phyloP scores from a whole-genome alignment of 176 grass and related monocot species.

The Otatea glauca region DNA sequence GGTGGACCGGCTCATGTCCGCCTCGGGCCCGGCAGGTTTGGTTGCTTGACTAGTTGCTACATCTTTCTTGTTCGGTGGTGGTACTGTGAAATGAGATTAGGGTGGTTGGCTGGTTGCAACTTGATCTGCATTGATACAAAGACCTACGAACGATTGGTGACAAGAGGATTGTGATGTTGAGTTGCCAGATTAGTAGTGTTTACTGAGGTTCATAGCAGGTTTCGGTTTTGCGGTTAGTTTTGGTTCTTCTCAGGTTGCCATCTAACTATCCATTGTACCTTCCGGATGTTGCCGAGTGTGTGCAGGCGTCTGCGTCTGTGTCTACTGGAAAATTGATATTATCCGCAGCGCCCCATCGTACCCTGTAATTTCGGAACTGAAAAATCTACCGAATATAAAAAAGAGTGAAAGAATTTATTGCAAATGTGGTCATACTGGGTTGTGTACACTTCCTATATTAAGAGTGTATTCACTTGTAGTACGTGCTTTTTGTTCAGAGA shows the following conservation, averaged over 20 bases:
- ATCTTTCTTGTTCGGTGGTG: conserved; percentile 18
- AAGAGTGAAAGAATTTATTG: not conserved
- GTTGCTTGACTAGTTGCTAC: not conserved
- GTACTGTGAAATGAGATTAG: not conserved
- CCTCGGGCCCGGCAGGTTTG: conserved; percentile 68
- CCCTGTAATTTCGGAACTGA: not conserved
- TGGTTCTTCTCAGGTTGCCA: not conserved
- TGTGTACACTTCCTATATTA: not conserved
- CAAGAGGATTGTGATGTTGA: not conserved
- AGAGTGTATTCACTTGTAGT: not conserved
- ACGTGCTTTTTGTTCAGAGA: not conserved
- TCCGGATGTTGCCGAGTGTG: not conserved
- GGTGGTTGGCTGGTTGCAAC: not conserved
- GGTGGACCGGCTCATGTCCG: conserved; percentile 58
- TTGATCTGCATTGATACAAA: not conserved
- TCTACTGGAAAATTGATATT: not conserved
- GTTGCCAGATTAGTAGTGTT: not conserved
- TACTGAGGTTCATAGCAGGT: not conserved
- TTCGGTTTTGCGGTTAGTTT: not conserved
- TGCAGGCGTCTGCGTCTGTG: not conserved
- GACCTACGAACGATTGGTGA: not conserved
- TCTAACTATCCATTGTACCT: not conserved
- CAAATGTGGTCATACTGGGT: not conserved
- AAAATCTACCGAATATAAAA: not conserved
- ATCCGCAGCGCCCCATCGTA: not conserved